Evolutionary conservation across 495 filamentous ascomycete genomes (phyloP).

Genomic region (Xylaria telfairii): DNA sequence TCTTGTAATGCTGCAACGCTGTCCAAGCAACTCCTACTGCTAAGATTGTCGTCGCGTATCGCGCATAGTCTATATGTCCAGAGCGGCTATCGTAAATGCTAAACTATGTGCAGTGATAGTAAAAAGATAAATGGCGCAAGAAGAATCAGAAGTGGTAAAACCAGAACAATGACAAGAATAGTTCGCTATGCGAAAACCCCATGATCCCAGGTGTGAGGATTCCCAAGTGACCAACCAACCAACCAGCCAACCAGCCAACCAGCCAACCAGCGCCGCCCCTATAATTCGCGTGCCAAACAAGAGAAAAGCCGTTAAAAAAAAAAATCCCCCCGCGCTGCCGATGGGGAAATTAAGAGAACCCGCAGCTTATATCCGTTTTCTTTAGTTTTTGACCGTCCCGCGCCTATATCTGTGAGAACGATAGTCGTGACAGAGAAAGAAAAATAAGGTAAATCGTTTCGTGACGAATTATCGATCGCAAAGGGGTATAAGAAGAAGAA

Average conservation of each 20-base stretch:
- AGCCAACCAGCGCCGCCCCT: conserved; percentile 20
- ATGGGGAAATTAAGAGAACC: neutral
- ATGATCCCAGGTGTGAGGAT: neutral
- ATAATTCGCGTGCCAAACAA: neutral
- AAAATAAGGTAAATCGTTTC: conserved; percentile 25
- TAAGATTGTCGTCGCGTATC: conserved; percentile 5
- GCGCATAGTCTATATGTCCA: conserved; percentile 17
- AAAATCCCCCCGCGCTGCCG: conserved; percentile 5
- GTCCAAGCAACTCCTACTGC: conserved; percentile 19
- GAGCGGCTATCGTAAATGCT: conserved; percentile 13
- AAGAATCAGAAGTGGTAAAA: neutral
- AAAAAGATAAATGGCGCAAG: neutral
- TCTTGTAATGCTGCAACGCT: conserved; percentile 21
- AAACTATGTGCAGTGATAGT: conserved; percentile 9
- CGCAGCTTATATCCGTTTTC: conserved; percentile 16
- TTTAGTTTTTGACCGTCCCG: conserved; percentile 16
- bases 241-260: too few relatives aligned
- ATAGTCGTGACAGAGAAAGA: conserved; percentile 13
- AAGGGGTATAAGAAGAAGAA: conserved; percentile 27
- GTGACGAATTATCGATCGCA: conserved; percentile 34
- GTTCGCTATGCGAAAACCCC: conserved; percentile 10
- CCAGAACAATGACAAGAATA: neutral
- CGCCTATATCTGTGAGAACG: conserved; percentile 15
- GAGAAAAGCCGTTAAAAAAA: neutral
- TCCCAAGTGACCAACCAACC: conserved; percentile 15